Evolutionary conservation across 495 filamentous ascomycete species (phyloP).

Genomic region (Haplographium delicatum): DNA sequence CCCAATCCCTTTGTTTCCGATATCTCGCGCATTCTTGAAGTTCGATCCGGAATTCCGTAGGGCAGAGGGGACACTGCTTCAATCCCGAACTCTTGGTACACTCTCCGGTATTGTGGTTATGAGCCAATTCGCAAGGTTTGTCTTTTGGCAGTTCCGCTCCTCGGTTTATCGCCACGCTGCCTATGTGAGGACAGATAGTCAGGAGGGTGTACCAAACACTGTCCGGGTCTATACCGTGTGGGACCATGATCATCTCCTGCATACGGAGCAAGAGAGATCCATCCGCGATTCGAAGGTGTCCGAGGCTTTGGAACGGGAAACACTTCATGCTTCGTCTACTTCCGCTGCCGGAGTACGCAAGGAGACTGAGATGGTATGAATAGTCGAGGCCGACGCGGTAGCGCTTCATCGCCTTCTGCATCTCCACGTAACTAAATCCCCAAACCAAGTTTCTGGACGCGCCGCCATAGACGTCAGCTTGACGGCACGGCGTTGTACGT

Average conservation of each 20-base stretch:
- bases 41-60: constrained; percentile 4
- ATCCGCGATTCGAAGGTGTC: constrained; percentile 6
- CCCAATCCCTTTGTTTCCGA: too few species aligned
- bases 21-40: constrained; percentile 4
- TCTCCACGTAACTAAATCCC: not conserved
- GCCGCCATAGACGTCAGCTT: not conserved
- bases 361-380: not conserved
- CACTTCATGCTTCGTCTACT: not conserved
- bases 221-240: not conserved
- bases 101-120: constrained; percentile 2
- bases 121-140: not conserved
- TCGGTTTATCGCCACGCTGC: not conserved
- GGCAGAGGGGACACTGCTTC: constrained; percentile 2
- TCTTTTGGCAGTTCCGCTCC: not conserved
- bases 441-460: constrained; percentile 2
- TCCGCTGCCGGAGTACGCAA: not conserved
- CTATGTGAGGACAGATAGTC: constrained; percentile 3
- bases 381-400: constrained; percentile 8
- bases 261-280: constrained; percentile 9
- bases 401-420: constrained; percentile 10
- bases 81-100: constrained; percentile 7
- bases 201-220: not conserved
- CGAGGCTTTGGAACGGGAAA: constrained; percentile 1
- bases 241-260: constrained; percentile 5
- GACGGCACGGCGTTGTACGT: constrained; percentile 1